phyloP scores from a whole-genome alignment of 371 early-diverging fungal genomes.

The Lichtheimia ornata region DNA sequence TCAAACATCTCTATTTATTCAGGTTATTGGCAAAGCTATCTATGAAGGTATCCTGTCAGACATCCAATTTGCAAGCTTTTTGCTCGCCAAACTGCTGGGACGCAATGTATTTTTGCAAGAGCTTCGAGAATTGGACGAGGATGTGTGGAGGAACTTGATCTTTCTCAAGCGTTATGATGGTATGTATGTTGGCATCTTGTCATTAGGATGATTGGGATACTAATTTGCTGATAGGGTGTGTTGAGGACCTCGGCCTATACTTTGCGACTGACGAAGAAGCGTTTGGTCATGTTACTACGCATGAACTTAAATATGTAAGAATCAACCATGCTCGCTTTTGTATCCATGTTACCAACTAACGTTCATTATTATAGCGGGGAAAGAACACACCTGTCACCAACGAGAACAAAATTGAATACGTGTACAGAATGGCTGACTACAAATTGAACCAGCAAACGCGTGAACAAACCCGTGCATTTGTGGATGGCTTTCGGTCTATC shows the following conservation, averaged over 20 bases:
- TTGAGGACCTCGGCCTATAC: constrained; percentile 66
- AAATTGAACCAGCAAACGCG: constrained; percentile 74
- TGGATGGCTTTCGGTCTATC: constrained; percentile 71
- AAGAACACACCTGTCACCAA: constrained; percentile 69
- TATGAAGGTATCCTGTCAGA: constrained; percentile 90
- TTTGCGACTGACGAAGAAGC: constrained; percentile 69
- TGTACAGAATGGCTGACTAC: constrained; percentile 82
- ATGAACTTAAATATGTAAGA: constrained; percentile 51
- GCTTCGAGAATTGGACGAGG: constrained; percentile 78
- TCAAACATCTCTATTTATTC: neutral
- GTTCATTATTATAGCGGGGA: constrained; percentile 56
- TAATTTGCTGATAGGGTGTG: constrained; percentile 38
- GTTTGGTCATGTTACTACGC: constrained; percentile 47
- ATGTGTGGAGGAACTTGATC: constrained; percentile 78
- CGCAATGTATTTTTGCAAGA: constrained; percentile 79
- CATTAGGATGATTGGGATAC: constrained; percentile 32
- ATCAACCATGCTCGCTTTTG: constrained; percentile 5
- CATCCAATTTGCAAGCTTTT: constrained; percentile 84
- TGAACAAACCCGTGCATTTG: constrained; percentile 81
- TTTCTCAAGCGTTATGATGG: constrained; percentile 80
- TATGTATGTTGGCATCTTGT: constrained; percentile 44
- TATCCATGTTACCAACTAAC: neutral
- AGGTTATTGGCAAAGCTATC: constrained; percentile 86
- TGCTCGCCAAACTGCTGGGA: constrained; percentile 81
- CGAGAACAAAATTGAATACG: constrained; percentile 77